Percentiles rank a stretch among this genome's conserved stretches.
phyloP scores from a whole-genome alignment of 75 land plant genomes.

The Cupressus sempervirens region DNA sequence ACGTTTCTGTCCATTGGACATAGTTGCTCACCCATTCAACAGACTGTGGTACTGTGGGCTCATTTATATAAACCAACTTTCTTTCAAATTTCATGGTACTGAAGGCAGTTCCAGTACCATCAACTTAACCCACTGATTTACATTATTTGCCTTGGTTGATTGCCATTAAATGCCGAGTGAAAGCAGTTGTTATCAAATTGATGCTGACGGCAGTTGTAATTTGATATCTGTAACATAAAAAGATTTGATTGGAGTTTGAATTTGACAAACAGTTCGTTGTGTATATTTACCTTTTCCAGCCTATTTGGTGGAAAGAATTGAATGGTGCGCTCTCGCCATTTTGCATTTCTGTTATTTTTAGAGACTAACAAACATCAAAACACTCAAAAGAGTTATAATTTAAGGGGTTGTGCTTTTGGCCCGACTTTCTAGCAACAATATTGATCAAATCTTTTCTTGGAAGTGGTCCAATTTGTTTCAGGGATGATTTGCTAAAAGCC shows the following conservation, averaged over 20 bases:
- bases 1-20: neutral
- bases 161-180: neutral
- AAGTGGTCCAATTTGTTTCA: neutral
- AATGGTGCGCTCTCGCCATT: neutral
- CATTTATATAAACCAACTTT: neutral
- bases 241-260: neutral
- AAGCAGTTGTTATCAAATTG: neutral
- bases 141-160: neutral
- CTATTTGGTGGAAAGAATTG: neutral
- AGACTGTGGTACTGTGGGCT: neutral
- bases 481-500: no score
- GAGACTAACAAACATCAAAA: neutral
- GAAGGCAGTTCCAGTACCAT: neutral
- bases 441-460: neutral
- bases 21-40: neutral
- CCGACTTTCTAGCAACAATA: neutral
- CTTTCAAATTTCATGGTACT: neutral
- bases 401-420: neutral
- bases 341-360: neutral
- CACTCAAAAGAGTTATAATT: neutral
- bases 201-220: neutral
- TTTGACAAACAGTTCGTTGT: neutral
- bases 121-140: neutral
- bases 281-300: neutral
- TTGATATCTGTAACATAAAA: neutral